Evolutionary conservation across 441 rosid species (phyloP).

Genomic region (Brassica hybrid): DNA sequence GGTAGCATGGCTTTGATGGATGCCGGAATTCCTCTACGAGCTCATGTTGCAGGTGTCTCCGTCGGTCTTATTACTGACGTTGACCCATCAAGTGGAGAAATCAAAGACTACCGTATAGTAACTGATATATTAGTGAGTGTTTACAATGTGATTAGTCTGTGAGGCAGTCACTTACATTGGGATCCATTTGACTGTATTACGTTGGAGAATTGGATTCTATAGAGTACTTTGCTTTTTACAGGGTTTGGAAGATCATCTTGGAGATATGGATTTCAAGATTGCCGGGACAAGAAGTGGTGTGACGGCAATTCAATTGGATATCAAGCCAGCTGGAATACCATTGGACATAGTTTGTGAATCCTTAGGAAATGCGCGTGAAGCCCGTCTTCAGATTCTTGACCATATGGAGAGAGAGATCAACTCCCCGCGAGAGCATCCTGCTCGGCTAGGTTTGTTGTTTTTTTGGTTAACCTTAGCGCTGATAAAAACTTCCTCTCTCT

Average conservation of each 20-base stretch:
- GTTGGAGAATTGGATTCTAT: slow-evolving; percentile 31
- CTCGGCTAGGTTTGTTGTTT: slow-evolving; percentile 70
- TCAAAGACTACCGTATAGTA: slow-evolving; percentile 80
- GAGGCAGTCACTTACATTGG: not conserved
- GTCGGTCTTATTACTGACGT: slow-evolving; percentile 92
- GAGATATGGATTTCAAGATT: slow-evolving; percentile 98
- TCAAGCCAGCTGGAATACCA: slow-evolving; percentile 98
- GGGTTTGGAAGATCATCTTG: slow-evolving; percentile 99
- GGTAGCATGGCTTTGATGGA: slow-evolving; percentile 99
- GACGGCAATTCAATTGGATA: slow-evolving; percentile 94
- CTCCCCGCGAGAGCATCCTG: slow-evolving; percentile 69
- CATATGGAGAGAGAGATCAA: slow-evolving; percentile 85
- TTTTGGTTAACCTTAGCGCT: slow-evolving; percentile 19
- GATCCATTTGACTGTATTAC: slow-evolving; percentile 7
- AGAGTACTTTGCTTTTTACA: slow-evolving; percentile 39
- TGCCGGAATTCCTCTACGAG: slow-evolving; percentile 87
- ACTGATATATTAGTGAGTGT: slow-evolving; percentile 89
- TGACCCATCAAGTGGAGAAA: slow-evolving; percentile 75
- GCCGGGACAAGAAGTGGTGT: slow-evolving; percentile 93
- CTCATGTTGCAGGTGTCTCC: slow-evolving; percentile 96
- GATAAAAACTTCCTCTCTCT: not conserved
- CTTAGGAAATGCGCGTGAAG: slow-evolving; percentile 82
- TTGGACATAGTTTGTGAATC: slow-evolving; percentile 89
- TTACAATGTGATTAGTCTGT: slow-evolving; percentile 2
- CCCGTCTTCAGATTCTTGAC: slow-evolving; percentile 90